Base-by-base conservation (phyloP, 192 early-diverging fungal genomes). In the Backusella sp. region DNA sequence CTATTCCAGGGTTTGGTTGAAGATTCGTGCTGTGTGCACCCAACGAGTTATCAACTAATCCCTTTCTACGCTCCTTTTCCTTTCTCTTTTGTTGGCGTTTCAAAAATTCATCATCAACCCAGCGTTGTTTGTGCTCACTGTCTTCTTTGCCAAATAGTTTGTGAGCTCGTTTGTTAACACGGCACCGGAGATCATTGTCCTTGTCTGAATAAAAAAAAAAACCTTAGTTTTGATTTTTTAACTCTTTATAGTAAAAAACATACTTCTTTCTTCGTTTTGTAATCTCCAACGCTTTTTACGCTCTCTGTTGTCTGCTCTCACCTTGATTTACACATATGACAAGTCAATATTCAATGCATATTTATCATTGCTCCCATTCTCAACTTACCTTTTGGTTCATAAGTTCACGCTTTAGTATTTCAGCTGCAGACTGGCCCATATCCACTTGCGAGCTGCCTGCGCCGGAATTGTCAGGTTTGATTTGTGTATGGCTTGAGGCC, bases 161-260 rank as follows among this genome's bases (percentile, higher is more conserved):
- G 80, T 89, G 90, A 4, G 92, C 92, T 1, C 92, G 85, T 86
- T 92, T 93, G 74, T 90, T 92, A 39, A 93, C 92, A 37, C 92
- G 88, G 78, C 92, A 93, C 19, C 92, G 84, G 42, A 93, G 77
- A 74, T 93, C 92, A 79, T 93, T 93, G 83, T 93, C 92, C 76
- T 93, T 93, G 80, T 93, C 87, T 88, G 71, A 46, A 32, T 53
- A 3, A 35, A 28, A 35, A 35, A 28, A 35, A 14, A 26, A 9
- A 15, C 14, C 28, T 72, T 36, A 62, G 69, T 30, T 23, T 26
- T 74, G 19, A 26, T 65, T 4, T 72, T 23, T 36, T 41, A 32
- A 35, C 59, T 39, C 21, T 21, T 28, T 67, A 21, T 15, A 23
- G 14, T 15, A 35, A 12, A 35, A 12, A 26, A 79, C 83, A 84